These are phyloP conservation scores for Penicillium coffeae DNA, from an alignment of 495 filamentous ascomycete genomes.

Conservation along the genomic window DNA sequence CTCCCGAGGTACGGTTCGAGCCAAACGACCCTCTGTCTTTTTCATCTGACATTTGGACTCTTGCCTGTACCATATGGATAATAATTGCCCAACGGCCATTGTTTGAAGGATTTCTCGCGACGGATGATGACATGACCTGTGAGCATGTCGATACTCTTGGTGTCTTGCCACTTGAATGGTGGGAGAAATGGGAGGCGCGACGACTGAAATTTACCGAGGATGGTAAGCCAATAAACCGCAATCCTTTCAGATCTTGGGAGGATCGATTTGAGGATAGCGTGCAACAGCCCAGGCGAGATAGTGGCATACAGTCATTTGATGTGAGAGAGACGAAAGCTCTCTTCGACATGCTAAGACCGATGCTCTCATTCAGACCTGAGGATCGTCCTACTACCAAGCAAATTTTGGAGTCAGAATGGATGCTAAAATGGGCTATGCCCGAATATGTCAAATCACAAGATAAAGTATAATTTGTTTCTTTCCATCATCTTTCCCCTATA, in stretches of 20 bases:
- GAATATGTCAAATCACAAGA: constrained; percentile 23
- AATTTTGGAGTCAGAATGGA: constrained; percentile 35
- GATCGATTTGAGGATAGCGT: constrained; percentile 32
- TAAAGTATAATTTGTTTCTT: constrained; percentile 5
- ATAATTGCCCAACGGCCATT: constrained; percentile 24
- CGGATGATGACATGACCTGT: constrained; percentile 32
- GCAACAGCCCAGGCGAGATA: constrained; percentile 23
- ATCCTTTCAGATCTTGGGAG: constrained; percentile 23
- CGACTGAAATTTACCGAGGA: constrained; percentile 16
- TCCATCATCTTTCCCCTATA: too few relatives aligned
- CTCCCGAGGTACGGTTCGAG: constrained; percentile 25
- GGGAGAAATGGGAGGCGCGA: constrained; percentile 16
- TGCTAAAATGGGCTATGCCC: constrained; percentile 41
- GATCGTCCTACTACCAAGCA: constrained; percentile 30
- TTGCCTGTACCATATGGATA: constrained; percentile 26
- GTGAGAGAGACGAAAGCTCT: constrained; percentile 28
- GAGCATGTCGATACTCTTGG: constrained; percentile 38
- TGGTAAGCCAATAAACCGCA: constrained; percentile 20
- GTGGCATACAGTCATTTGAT: constrained; percentile 21
- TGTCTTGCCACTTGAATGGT: constrained; percentile 23
- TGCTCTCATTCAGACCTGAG: constrained; percentile 40
- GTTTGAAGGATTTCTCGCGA: constrained; percentile 24
- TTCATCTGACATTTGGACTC: constrained; percentile 28
- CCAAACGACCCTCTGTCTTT: constrained; percentile 18
- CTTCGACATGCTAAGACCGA: constrained; percentile 31